A percentile compares a stretch with the other conserved stretches of the same genome.
phyloP scores from a whole-genome alignment of 176 grass and related monocot species.

The Oryza officinalis region DNA sequence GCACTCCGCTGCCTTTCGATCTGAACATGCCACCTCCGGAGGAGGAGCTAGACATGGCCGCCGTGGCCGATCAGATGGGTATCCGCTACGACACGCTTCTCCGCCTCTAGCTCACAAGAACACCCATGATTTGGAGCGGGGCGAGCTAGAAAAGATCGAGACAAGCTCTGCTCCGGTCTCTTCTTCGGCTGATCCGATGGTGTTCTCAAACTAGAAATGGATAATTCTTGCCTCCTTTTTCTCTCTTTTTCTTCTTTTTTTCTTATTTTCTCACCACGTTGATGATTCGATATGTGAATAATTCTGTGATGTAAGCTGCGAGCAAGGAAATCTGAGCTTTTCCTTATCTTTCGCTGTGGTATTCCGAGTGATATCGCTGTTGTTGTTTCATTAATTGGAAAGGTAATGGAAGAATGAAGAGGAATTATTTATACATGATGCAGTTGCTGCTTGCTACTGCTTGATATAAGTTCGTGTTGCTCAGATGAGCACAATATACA shows the following conservation, averaged over 20 bases:
- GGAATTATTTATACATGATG: constrained; percentile 34
- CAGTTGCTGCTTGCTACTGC: not conserved
- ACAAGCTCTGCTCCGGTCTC: not conserved
- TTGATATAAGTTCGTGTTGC: not conserved
- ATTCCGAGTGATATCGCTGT: constrained; percentile 3
- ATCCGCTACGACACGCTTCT: constrained; percentile 58
- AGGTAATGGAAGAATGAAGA: constrained; percentile 38
- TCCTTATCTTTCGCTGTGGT: constrained; percentile 48
- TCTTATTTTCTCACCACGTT: constrained; percentile 42
- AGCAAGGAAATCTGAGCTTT: constrained; percentile 69
- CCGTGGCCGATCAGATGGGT: constrained; percentile 54
- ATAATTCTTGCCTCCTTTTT: constrained; percentile 44
- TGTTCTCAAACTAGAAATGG: constrained; percentile 54
- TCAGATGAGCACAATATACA: not conserved
- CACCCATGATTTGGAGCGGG: constrained; percentile 13
- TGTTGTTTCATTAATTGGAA: constrained; percentile 55
- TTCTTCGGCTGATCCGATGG: constrained; percentile 40
- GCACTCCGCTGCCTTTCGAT: constrained; percentile 65
- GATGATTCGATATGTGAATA: constrained; percentile 77
- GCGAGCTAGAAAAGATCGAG: constrained; percentile 22
- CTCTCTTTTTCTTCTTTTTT: not conserved
- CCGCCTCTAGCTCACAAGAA: constrained; percentile 52
- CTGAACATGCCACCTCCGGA: constrained; percentile 73
- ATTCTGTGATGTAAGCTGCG: constrained; percentile 59
- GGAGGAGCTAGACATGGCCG: constrained; percentile 12